Evolutionary conservation across 805 yeast species (phyloP).

Genomic region (Starmera pachycereana): DNA sequence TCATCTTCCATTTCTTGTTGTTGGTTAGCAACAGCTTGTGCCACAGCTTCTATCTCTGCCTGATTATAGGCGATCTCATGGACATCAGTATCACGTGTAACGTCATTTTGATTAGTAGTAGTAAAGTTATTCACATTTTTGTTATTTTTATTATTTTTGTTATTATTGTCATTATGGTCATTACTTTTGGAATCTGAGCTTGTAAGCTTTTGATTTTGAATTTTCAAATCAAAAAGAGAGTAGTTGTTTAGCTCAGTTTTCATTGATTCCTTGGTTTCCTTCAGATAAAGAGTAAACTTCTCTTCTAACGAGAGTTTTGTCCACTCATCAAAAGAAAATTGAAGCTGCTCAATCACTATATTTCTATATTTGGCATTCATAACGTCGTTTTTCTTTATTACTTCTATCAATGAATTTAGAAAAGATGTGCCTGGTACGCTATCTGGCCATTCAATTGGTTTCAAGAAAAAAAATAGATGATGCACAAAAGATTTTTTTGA

Average conservation of each 20-base stretch:
- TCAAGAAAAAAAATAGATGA: no score
- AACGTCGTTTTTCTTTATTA: no score
- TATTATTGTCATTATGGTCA: constrained; percentile 2
- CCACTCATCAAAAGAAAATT: constrained; percentile 39
- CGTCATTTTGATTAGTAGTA: background rate
- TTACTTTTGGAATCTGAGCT: background rate
- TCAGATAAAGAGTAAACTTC: constrained; percentile 31
- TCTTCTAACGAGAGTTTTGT: constrained; percentile 22
- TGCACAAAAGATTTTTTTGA: no score
- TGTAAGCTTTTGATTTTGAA: no score
- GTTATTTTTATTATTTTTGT: background rate
- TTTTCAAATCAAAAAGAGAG: constrained; percentile 23
- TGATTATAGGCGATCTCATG: constrained; percentile 7
- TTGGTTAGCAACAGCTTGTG: constrained; percentile 16
- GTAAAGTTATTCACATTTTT: background rate
- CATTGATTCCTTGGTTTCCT: constrained; percentile 34
- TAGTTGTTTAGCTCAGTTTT: constrained; percentile 31
- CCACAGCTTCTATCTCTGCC: constrained; percentile 17
- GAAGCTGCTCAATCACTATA: constrained; percentile 8
- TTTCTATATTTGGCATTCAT: no score
- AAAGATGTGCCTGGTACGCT: no score
- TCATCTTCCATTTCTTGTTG: background rate
- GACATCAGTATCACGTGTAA: background rate
- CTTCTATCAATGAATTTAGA: no score
- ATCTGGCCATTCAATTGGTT: no score